Conservation (phyloP, 2,329 filamentous ascomycete species). For the Colletotrichum horii region DNA sequence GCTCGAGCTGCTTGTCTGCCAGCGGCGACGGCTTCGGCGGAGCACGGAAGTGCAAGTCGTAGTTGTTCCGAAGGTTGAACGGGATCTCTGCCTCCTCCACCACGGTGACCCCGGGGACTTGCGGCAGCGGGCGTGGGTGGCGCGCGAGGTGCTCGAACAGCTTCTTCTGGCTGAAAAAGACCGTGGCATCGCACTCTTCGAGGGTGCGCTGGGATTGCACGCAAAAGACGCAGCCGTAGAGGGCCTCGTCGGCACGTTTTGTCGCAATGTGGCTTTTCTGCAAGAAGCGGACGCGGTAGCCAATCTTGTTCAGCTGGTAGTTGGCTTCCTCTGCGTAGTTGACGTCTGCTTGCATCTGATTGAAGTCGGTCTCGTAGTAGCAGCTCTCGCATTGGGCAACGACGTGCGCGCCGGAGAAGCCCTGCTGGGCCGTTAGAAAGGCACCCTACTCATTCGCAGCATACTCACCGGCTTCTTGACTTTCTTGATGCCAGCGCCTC, state of each 20-base stretch:
- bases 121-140: constrained; percentile 58
- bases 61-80: constrained; percentile 49
- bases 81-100: constrained; percentile 50
- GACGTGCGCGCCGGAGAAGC: constrained; percentile 43
- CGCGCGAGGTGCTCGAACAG: constrained; percentile 59
- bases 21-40: constrained; percentile 46
- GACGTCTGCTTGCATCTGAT: constrained; percentile 56
- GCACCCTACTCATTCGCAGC: background rate
- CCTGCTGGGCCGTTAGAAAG: constrained; percentile 29
- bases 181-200: constrained; percentile 60
- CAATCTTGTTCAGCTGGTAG: constrained; percentile 49
- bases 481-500: constrained; percentile 55
- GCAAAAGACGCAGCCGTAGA: constrained; percentile 63
- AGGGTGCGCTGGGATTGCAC: constrained; percentile 52
- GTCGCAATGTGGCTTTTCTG: constrained; percentile 60
- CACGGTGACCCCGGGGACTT: constrained; percentile 52
- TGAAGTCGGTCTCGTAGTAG: constrained; percentile 59
- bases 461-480: constrained; percentile 52
- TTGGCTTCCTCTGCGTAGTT: constrained; percentile 54
- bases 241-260: constrained; percentile 54
- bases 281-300: constrained; percentile 59
- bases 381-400: constrained; percentile 60
- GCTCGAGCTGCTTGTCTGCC: constrained; percentile 42
- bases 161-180: constrained; percentile 59
- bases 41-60: constrained; percentile 55